Evolutionary conservation across 345 rosid species (phyloP).

Genomic region (Leavenworthia alabamica): DNA sequence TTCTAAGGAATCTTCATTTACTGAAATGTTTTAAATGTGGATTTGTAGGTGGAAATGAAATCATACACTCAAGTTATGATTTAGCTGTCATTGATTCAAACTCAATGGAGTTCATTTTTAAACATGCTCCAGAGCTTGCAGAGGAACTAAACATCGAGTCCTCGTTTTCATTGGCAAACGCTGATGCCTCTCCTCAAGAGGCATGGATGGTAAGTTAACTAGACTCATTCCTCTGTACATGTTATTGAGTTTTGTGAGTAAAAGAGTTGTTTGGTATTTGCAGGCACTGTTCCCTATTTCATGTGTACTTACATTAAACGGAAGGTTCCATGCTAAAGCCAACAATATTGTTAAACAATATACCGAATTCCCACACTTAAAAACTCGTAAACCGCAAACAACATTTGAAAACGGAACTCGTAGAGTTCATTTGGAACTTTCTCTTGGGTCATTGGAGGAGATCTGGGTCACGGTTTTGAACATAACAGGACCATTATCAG

Average conservation of each 20-base stretch:
- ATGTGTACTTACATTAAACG: conserved; percentile 54
- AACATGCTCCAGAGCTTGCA: conserved; percentile 65
- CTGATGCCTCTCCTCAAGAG: conserved; percentile 40
- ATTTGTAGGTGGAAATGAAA: conserved; percentile 51
- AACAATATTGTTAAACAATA: conserved; percentile 46
- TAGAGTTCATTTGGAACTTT: conserved; percentile 81
- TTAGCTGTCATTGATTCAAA: conserved; percentile 80
- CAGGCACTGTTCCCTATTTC: conserved; percentile 81
- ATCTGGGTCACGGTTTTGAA: conserved; percentile 91
- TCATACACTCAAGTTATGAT: conserved; percentile 62
- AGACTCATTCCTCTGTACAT: background rate
- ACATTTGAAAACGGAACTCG: conserved; percentile 43
- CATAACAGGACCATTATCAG: conserved; percentile 82
- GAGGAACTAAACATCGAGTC: conserved; percentile 45
- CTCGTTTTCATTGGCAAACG: conserved; percentile 45
- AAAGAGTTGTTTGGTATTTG: conserved; percentile 1
- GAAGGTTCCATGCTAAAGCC: conserved; percentile 67
- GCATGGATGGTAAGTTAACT: conserved; percentile 60
- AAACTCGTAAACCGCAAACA: conserved; percentile 37
- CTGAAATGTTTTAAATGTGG: background rate
- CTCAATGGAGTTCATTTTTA: conserved; percentile 60
- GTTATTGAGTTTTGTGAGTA: background rate
- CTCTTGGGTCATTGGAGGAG: conserved; percentile 87
- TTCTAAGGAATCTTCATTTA: background rate
- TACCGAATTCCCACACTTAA: conserved; percentile 52